phyloP scores from a whole-genome alignment of 2,329 filamentous ascomycete genomes.

The Bipolaris gigantea region DNA sequence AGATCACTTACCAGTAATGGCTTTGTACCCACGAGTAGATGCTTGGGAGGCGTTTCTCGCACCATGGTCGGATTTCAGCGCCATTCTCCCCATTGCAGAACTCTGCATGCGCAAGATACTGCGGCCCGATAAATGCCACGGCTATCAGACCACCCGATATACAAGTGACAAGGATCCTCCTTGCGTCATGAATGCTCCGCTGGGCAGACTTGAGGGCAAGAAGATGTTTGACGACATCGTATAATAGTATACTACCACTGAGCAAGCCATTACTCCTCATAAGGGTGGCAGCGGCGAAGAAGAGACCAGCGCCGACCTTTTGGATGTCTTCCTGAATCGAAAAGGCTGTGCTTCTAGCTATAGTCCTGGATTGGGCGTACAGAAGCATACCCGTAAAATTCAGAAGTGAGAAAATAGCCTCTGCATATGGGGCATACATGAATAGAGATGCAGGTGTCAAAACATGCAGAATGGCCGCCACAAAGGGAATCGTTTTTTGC shows the following conservation, averaged over 20 bases:
- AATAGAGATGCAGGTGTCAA: slow-evolving; percentile 88
- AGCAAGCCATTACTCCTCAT: slow-evolving; percentile 86
- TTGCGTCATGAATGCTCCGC: slow-evolving; percentile 46
- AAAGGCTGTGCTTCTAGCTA: slow-evolving; percentile 25
- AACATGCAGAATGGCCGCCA: slow-evolving; percentile 74
- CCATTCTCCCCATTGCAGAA: slow-evolving; percentile 52
- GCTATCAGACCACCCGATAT: slow-evolving; percentile 70
- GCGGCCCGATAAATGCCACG: slow-evolving; percentile 69
- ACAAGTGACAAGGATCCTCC: slow-evolving; percentile 61
- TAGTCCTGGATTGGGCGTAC: slow-evolving; percentile 57
- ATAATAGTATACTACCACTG: slow-evolving; percentile 75
- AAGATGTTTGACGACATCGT: slow-evolving; percentile 44
- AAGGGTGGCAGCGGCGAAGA: slow-evolving; percentile 72
- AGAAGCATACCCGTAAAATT: slow-evolving; percentile 73
- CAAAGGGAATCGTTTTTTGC: slow-evolving; percentile 59
- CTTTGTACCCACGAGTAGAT: slow-evolving; percentile 90
- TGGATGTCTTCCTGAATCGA: slow-evolving; percentile 44
- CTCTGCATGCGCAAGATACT: slow-evolving; percentile 70
- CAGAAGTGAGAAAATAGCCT: slow-evolving; percentile 76
- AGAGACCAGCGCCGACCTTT: slow-evolving; percentile 63
- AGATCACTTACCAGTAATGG: slow-evolving; percentile 75
- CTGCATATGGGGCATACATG: slow-evolving; percentile 81
- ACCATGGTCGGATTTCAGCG: slow-evolving; percentile 66
- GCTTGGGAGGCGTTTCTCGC: slow-evolving; percentile 70
- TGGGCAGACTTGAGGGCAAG: slow-evolving; percentile 41